Evolutionary conservation across 805 yeast genomes (phyloP), one percentile per base, ranked within the genome.

Genomic region (Monosporozyma unispora): DNA sequence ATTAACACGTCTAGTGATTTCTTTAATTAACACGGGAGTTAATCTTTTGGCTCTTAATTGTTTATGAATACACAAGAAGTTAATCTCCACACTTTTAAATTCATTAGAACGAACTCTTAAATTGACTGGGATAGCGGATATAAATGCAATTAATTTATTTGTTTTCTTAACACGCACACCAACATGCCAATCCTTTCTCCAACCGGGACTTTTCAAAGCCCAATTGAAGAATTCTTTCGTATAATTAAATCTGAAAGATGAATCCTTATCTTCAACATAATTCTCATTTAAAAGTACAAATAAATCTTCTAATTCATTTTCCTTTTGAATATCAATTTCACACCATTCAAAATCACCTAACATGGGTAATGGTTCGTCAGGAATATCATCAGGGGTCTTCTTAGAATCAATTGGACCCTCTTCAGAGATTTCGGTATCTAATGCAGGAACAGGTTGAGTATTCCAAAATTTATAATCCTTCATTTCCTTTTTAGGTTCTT

Each of bases 381-480:
- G 79, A 38, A 93, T 77, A 51, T 89, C 89, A 4, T 68, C 84
- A 2, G 90, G 81, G 0, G 80, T 80, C 62, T 87, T 87, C 7
- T 59, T 46, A 28, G 60, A 56, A 57, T 89, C 95, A 55, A 90
- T 87, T 7, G 95, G 91, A 0, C 96, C 96, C 61, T 88, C 96
- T 10, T 72, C 65, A 5, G 70, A 74, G 43, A 84, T 73, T 42
- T 71, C 64, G 60, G 84, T 93, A 62, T 86, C 86, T 54, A 90
- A 80, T 28, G 73, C 74, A 8, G 89, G 78, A 19, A 93, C 98
- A 0, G 99, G 99, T 69, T 93, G 99, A 2, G 99, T 93, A 61
- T 85, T 87, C 99, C 99, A 93, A 70, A 93, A 93, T 70, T 86
- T 87, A 72, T 90, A 87, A 62, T 90, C 95, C 47, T 85, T 81